Base-by-base conservation (phyloP, 2,329 filamentous ascomycete genomes). In the Cladosporium austrohemisphaericum region DNA sequence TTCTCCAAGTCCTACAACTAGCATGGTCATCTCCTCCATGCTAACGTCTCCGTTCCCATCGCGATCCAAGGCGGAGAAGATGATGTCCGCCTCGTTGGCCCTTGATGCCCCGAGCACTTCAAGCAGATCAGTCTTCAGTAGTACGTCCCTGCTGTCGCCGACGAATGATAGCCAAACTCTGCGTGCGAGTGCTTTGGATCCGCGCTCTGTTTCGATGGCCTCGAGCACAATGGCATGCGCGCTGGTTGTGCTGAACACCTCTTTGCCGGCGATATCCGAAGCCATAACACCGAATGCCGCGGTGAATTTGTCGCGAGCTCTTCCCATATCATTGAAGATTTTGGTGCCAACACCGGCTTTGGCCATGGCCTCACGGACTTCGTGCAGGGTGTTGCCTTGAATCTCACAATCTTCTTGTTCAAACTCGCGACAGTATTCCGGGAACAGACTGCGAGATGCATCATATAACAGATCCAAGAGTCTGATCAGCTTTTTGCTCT, bases 231-330 rank as follows among this genome's bases (percentile, higher is more conserved):
- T 57, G 2, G 54, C 57, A 51, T 60, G 61, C 3, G 57, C 61
- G 13, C 55, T 59, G 16, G 49, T 61, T 1, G 58, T 53, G 25
- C 50, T 91, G 71, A 92, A 90, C 26, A 92, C 82, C 59, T 91
- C 79, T 70, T 90, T 91, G 55, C 89, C 89, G 0, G 88, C 90
- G 55, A 94, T 88, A 63, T 94, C 89, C 3, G 86, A 86, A 1
- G 88, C 88, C 49, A 94, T 79, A 62, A 90, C 89, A 22, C 89
- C 89, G 66, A 94, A 88, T 1, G 84, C 85, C 1, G 86, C 87
- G 0, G 88, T 91, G 49, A 93, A 80, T 69, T 91, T 93, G 73
- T 89, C 88, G 58, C 88, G 86, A 35, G 92, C 74, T 13, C 86
- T 80, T 31, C 84, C 84, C 49, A 67, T 59, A 28, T 66, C 64